phyloP scores from a whole-genome alignment of 345 rosid species.

The Dimocarpus longan region DNA sequence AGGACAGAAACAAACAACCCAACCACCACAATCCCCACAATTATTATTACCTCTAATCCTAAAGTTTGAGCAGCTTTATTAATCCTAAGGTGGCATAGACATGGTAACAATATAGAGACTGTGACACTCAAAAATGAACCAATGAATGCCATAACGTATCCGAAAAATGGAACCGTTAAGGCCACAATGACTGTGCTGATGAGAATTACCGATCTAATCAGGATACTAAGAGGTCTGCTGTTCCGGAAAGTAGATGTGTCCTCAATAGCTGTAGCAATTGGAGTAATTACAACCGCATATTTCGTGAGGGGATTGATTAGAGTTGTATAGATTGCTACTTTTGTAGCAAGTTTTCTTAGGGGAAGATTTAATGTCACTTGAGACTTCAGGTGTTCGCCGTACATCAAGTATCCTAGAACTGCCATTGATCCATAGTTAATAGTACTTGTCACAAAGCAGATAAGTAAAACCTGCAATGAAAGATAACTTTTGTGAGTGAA shows the following conservation, averaged over 20 bases:
- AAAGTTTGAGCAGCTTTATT: slow-evolving; percentile 31
- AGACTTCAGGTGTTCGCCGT: slow-evolving; percentile 53
- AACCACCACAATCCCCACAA: slow-evolving; percentile 39
- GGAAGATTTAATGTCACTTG: slow-evolving; percentile 78
- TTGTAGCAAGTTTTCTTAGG: slow-evolving; percentile 38
- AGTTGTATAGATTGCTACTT: slow-evolving; percentile 60
- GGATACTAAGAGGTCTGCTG: slow-evolving; percentile 40
- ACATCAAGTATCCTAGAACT: slow-evolving; percentile 64
- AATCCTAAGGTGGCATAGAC: slow-evolving; percentile 64
- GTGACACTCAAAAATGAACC: slow-evolving; percentile 61
- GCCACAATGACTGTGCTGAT: slow-evolving; percentile 62
- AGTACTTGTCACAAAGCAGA: slow-evolving; percentile 55
- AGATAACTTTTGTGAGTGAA: background rate
- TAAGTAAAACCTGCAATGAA: slow-evolving; percentile 48
- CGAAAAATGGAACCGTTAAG: slow-evolving; percentile 58
- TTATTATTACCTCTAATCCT: slow-evolving; percentile 39
- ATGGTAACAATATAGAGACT: slow-evolving; percentile 55
- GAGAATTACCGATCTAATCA: slow-evolving; percentile 47
- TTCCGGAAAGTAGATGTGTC: slow-evolving; percentile 32
- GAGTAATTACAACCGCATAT: slow-evolving; percentile 53
- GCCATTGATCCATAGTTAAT: slow-evolving; percentile 61
- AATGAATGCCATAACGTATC: slow-evolving; percentile 63
- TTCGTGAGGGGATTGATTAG: slow-evolving; percentile 65
- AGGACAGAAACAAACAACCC: slow-evolving; percentile 38
- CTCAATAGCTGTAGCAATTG: slow-evolving; percentile 57